Evolutionary conservation across 305 asterid genomes (phyloP).

Genomic region (Fraxinus angustifolia): DNA sequence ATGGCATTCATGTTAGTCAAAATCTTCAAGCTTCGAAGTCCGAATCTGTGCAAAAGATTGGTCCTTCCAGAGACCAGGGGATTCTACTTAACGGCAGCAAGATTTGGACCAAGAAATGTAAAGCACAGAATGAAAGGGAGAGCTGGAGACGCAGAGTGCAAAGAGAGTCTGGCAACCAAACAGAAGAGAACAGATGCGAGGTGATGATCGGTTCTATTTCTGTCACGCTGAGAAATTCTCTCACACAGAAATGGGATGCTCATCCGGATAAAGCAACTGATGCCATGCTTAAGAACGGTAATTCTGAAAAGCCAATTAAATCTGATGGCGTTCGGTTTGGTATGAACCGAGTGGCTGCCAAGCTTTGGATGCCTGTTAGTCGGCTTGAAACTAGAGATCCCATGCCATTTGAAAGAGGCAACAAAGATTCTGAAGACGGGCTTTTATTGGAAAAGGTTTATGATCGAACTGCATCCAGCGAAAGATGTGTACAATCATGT

Average conservation of each 20-base stretch:
- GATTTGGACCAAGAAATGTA: conserved; percentile 71
- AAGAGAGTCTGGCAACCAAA: conserved; percentile 35
- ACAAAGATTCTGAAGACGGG: conserved; percentile 27
- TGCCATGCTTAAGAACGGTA: conserved; percentile 29
- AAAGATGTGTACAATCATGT: conserved; percentile 34
- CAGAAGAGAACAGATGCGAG: conserved; percentile 44
- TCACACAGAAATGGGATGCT: conserved; percentile 29
- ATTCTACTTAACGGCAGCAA: conserved; percentile 38
- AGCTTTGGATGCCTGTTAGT: conserved; percentile 56
- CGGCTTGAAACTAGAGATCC: conserved; percentile 34
- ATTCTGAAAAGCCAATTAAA: conserved; percentile 31
- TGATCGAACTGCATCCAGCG: conserved; percentile 29
- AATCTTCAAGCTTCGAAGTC: conserved; percentile 45
- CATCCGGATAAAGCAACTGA: conserved; percentile 23
- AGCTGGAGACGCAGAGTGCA: conserved; percentile 31
- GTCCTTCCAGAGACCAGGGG: conserved; percentile 42
- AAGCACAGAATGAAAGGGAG: conserved; percentile 36
- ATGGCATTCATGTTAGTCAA: conserved; percentile 43
- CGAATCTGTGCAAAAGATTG: conserved; percentile 49
- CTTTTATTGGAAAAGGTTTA: conserved; percentile 30
- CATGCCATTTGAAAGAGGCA: conserved; percentile 25
- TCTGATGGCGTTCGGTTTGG: conserved; percentile 36
- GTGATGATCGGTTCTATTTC: conserved; percentile 81
- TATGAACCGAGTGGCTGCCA: conserved; percentile 31
- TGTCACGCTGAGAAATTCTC: conserved; percentile 41